These are phyloP conservation scores for Podila verticillata DNA, from an alignment of 192 early-diverging fungal genomes.

Conservation along the genomic window DNA sequence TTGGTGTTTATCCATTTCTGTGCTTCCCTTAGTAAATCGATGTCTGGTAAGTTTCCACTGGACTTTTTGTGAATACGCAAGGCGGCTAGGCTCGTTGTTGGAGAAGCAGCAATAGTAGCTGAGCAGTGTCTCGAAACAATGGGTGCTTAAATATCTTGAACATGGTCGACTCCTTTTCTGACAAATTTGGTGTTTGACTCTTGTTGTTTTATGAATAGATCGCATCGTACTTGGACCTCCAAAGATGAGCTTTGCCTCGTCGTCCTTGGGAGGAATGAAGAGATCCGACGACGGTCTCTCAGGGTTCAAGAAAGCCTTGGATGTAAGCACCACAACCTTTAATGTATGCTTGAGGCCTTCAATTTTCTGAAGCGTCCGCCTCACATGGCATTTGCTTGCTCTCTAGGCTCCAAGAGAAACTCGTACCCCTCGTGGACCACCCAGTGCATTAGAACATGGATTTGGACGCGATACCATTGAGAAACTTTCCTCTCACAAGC, in stretches of 20 bases:
- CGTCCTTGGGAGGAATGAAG: conserved; percentile 60
- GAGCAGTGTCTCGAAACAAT: not conserved
- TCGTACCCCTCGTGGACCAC: conserved; percentile 40
- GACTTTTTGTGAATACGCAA: not conserved
- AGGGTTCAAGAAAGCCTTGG: conserved; percentile 38
- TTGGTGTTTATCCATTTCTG: not conserved
- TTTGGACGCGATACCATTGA: conserved; percentile 50
- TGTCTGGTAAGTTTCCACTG: not conserved
- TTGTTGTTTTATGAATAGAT: conserved; percentile 21
- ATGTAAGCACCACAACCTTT: conserved; percentile 8
- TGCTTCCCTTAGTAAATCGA: not conserved
- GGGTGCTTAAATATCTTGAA: not conserved
- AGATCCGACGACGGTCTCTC: conserved; percentile 46
- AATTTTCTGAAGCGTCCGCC: not conserved
- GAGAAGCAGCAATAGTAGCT: conserved; percentile 9
- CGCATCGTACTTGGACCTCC: conserved; percentile 66
- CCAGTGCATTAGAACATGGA: conserved; percentile 45
- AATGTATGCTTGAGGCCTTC: too few relatives aligned
- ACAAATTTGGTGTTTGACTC: not conserved
- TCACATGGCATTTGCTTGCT: not conserved
- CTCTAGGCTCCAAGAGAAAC: conserved; percentile 30
- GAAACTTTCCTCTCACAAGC: conserved; percentile 32
- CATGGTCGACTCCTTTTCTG: conserved; percentile 5
- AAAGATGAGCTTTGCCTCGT: conserved; percentile 66
- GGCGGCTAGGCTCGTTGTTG: not conserved